These are phyloP conservation scores for Posidonia oceanica DNA, from an alignment of 116 monocot species.

Conservation along the genomic window DNA sequence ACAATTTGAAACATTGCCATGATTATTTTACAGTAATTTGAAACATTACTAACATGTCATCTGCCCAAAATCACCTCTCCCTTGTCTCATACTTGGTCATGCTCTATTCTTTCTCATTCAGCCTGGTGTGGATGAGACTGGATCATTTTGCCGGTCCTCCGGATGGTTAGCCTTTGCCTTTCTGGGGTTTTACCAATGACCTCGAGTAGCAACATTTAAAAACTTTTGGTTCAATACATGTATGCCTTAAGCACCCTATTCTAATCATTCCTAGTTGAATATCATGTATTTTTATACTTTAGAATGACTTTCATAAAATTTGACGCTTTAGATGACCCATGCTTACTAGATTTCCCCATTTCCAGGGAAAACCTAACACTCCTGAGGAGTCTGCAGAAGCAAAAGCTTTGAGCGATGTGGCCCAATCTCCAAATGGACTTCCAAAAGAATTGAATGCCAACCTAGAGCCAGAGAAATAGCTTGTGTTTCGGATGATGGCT, in stretches of 20 bases:
- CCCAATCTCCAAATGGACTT: slow-evolving; percentile 5
- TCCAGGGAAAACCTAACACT: slow-evolving; percentile 4
- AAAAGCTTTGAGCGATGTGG: neutral
- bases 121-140: neutral
- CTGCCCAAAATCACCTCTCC: no score
- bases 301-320: neutral
- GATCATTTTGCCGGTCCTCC: neutral
- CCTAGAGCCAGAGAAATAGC: neutral
- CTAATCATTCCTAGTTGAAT: neutral
- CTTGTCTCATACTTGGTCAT: no score
- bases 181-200: no score
- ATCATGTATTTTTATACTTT: neutral
- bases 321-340: neutral
- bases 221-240: neutral
- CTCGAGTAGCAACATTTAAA: neutral
- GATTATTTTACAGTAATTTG: no score
- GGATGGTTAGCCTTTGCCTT: no score
- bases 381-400: neutral
- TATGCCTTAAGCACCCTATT: neutral
- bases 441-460: neutral
- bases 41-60: no score
- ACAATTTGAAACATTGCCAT: no score
- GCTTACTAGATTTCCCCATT: neutral
- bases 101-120: no score
- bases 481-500: neutral